These are phyloP conservation scores for Kitagawia praeruptora DNA, from an alignment of 129 eudicot species.

Conservation along the genomic window DNA sequence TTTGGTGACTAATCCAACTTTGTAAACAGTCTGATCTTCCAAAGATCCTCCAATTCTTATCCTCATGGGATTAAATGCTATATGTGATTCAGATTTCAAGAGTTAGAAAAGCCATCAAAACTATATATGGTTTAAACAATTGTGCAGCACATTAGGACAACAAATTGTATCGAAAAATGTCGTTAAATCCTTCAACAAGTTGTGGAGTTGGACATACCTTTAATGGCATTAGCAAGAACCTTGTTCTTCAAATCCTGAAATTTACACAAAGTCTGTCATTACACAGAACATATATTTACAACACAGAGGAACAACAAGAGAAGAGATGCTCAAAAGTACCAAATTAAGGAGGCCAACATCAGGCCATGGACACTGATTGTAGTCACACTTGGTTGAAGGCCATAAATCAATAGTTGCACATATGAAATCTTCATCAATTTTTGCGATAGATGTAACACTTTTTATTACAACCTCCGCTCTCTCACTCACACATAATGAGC, in stretches of 20 bases:
- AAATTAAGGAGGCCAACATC: constrained; percentile 38
- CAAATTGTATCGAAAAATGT: too few relatives aligned
- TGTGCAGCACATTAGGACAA: neutral
- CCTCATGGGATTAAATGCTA: constrained; percentile 49
- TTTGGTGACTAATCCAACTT: constrained; percentile 23
- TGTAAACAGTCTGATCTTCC: constrained; percentile 57
- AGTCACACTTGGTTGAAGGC: constrained; percentile 53
- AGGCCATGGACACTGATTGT: constrained; percentile 57
- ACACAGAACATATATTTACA: neutral
- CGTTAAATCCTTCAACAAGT: too few relatives aligned
- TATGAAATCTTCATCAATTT: constrained; percentile 33
- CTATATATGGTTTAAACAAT: neutral
- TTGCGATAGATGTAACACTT: constrained; percentile 18
- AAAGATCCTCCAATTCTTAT: constrained; percentile 64
- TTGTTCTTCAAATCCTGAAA: constrained; percentile 56
- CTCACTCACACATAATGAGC: neutral
- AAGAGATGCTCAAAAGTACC: neutral
- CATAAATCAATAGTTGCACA: constrained; percentile 73
- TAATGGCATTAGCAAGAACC: constrained; percentile 55
- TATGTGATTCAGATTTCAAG: neutral
- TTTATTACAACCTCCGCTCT: constrained; percentile 17
- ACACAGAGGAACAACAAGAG: neutral
- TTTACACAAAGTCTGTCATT: neutral
- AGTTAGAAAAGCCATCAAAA: neutral
- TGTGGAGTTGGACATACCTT: constrained; percentile 24